A percentile compares a stretch with the other conserved stretches of the same genome.
Conservation (phyloP, 75 land plant genomes). For the Pinus tabuliformis region DNA sequence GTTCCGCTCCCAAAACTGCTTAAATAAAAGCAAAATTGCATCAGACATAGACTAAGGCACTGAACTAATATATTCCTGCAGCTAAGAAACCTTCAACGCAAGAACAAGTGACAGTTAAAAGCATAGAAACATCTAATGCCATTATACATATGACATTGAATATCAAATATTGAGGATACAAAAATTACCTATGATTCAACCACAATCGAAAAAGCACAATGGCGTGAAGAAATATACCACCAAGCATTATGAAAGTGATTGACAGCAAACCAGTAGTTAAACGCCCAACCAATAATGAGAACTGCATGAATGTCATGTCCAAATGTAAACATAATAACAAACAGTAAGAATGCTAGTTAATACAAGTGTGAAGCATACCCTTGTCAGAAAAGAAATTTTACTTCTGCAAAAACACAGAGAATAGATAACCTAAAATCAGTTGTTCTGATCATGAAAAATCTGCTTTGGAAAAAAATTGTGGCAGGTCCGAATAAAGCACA, state of each 20-base stretch:
- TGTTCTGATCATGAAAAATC: too few species aligned
- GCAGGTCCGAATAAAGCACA: too few species aligned
- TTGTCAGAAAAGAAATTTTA: too few species aligned
- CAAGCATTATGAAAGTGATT: slow-evolving; percentile 55
- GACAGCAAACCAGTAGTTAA: slow-evolving; percentile 63
- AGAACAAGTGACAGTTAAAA: neutral
- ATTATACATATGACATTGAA: neutral
- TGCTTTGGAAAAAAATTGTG: too few species aligned
- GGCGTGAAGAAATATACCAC: slow-evolving; percentile 56
- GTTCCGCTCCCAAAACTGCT: slow-evolving; percentile 47
- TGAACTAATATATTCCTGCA: neutral
- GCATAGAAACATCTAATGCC: neutral
- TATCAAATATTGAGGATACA: neutral
- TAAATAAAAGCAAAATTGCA: neutral
- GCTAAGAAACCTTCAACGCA: neutral
- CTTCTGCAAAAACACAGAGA: too few species aligned
- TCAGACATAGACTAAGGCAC: neutral
- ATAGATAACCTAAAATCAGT: too few species aligned
- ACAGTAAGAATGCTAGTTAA: neutral
- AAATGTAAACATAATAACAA: neutral
- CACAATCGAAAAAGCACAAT: slow-evolving; percentile 56
- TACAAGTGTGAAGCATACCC: too few species aligned
- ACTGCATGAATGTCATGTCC: slow-evolving; percentile 28
- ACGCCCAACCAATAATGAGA: slow-evolving; percentile 69
- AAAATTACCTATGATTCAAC: slow-evolving; percentile 41